These are phyloP conservation scores for Alopecurus myosuroides DNA, from an alignment of 176 grass and related monocot genomes.

Conservation along the genomic window DNA sequence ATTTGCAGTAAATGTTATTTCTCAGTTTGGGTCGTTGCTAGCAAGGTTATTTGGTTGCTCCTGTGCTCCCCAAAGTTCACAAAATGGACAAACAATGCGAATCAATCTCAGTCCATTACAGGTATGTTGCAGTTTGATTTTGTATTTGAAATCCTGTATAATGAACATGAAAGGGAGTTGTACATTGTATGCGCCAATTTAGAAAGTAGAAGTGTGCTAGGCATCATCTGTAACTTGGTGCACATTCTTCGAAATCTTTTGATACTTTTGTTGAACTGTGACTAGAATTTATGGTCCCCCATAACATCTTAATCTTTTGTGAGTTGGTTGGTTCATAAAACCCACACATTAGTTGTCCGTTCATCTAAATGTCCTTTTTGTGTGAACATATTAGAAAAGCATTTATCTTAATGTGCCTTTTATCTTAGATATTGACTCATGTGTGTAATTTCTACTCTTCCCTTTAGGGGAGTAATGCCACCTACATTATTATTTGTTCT, in stretches of 20 bases:
- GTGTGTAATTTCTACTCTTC: not conserved
- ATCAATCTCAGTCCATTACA: constrained; percentile 53
- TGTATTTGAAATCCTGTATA: constrained; percentile 8
- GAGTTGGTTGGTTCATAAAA: no score
- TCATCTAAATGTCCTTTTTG: not conserved
- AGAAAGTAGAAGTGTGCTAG: not conserved
- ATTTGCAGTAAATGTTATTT: constrained; percentile 51
- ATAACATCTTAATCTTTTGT: not conserved
- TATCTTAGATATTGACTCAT: not conserved
- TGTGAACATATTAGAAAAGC: not conserved
- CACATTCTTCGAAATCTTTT: not conserved
- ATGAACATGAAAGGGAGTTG: not conserved
- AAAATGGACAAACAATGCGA: constrained; percentile 24
- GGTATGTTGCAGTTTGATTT: constrained; percentile 26
- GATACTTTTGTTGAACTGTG: not conserved
- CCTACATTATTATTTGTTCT: not conserved
- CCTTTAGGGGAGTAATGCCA: not conserved
- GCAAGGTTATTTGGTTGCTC: constrained; percentile 41
- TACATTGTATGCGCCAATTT: not conserved
- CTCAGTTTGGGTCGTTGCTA: constrained; percentile 41
- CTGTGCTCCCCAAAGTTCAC: constrained; percentile 22
- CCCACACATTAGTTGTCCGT: not conserved
- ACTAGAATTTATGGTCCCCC: not conserved
- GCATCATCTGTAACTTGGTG: not conserved
- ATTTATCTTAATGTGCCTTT: not conserved